phyloP scores from a whole-genome alignment of 345 rosid species.

The Kandelia obovata region DNA sequence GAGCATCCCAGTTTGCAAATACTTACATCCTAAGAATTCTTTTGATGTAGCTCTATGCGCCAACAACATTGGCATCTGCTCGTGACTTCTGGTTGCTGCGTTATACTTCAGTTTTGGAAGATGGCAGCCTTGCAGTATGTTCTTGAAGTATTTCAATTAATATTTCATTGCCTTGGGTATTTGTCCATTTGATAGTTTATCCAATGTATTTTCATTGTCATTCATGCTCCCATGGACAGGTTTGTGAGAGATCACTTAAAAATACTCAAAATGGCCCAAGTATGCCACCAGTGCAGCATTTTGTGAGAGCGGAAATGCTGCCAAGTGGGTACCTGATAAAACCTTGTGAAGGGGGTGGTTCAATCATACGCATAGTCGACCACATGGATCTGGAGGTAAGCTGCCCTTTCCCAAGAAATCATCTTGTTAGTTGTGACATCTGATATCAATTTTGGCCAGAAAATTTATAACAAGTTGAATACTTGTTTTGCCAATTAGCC shows the following conservation, averaged over 20 bases:
- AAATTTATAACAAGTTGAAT: constrained; percentile 2
- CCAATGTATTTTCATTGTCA: neutral
- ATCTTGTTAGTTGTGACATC: neutral
- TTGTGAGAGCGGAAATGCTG: constrained; percentile 98
- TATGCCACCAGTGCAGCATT: constrained; percentile 95
- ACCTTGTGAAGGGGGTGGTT: constrained; percentile 99
- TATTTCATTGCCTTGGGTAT: neutral
- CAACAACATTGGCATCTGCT: constrained; percentile 96
- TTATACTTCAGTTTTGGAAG: constrained; percentile 92
- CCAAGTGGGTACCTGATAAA: constrained; percentile 95
- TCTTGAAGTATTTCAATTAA: neutral
- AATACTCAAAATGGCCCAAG: constrained; percentile 93
- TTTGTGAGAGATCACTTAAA: constrained; percentile 96
- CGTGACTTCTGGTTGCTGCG: constrained; percentile 99
- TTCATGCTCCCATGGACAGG: constrained; percentile 36
- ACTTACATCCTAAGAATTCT: neutral
- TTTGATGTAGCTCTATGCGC: constrained; percentile 78
- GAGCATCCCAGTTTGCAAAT: neutral
- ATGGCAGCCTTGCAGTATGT: constrained; percentile 97
- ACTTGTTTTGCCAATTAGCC: constrained; percentile 51
- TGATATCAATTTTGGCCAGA: neutral
- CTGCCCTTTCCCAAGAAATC: neutral
- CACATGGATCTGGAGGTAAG: constrained; percentile 95
- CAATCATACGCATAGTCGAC: constrained; percentile 92
- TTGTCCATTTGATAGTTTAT: neutral